A percentile compares a stretch with the other conserved stretches of the same genome.
phyloP scores from a whole-genome alignment of 75 land plant species.

The Sequoiadendron giganteum region DNA sequence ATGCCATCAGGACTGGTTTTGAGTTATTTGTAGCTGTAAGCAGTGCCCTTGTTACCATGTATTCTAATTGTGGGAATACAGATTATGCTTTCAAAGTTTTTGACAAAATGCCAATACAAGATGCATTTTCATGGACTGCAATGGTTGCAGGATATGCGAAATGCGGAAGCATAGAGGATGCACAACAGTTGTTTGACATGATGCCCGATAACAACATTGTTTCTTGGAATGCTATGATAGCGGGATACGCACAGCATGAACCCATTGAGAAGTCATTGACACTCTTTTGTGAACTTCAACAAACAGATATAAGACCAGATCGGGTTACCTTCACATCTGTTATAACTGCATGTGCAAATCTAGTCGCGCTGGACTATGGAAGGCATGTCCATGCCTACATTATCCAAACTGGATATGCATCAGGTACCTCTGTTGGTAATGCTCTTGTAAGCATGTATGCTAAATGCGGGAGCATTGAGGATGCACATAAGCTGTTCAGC shows the following conservation, averaged over 20 bases:
- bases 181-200: conserved; percentile 10
- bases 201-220: conserved; percentile 11
- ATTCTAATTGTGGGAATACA: conserved; percentile 44
- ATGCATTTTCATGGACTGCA: conserved; percentile 72
- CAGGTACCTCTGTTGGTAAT: conserved; percentile 18
- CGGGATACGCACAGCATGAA: conserved; percentile 17
- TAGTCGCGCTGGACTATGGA: conserved; percentile 9
- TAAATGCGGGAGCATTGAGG: conserved; percentile 20
- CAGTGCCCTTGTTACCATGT: conserved; percentile 52
- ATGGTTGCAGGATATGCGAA: conserved; percentile 24
- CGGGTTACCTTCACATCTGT: conserved; percentile 12
- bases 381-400: conserved; percentile 13
- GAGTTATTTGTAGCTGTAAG: conserved; percentile 45
- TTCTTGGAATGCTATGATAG: conserved; percentile 25
- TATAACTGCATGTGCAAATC: conserved; percentile 18
- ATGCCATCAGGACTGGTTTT: conserved; percentile 46
- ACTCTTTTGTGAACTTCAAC: conserved; percentile 19
- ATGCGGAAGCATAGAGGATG: conserved; percentile 19
- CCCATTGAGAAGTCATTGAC: neutral
- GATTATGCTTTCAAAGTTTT: conserved; percentile 41
- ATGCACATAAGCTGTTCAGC: conserved; percentile 15
- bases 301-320: conserved; percentile 18
- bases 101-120: conserved; percentile 36
- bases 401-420: conserved; percentile 8
- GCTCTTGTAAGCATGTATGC: conserved; percentile 18